A percentile compares a stretch with the other conserved stretches of the same genome.
These are phyloP conservation scores for Eleusine indica DNA, from an alignment of 176 grass and related monocot species.

Conservation along the genomic window DNA sequence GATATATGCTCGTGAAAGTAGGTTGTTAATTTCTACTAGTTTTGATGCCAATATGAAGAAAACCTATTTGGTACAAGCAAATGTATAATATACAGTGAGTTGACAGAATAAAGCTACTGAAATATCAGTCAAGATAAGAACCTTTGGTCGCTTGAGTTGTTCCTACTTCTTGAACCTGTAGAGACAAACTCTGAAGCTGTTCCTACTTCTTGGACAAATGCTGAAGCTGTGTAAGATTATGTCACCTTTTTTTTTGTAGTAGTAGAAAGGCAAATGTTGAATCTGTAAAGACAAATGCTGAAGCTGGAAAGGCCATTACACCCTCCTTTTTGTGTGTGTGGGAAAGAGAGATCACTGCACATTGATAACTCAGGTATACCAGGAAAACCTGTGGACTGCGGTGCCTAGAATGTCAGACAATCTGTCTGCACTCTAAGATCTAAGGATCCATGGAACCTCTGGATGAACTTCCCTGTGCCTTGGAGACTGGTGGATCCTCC, in stretches of 20 bases:
- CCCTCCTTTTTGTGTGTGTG: too few species aligned
- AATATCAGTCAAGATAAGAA: neutral
- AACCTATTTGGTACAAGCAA: neutral
- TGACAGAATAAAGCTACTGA: neutral
- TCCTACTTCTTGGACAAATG: neutral
- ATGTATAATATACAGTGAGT: neutral
- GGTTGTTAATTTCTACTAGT: too few species aligned
- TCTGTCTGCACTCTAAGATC: neutral
- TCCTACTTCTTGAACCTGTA: neutral
- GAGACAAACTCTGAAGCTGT: conserved; percentile 31
- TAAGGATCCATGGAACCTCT: conserved; percentile 57
- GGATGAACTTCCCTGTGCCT: conserved; percentile 46
- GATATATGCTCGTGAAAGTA: neutral
- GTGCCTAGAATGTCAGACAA: neutral
- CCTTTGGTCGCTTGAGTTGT: conserved; percentile 31
- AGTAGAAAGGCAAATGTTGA: neutral
- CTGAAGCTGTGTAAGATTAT: conserved; percentile 5
- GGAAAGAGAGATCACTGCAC: neutral
- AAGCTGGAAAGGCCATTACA: neutral
- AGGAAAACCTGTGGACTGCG: neutral
- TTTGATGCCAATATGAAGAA: neutral
- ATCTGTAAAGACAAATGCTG: conserved; percentile 21
- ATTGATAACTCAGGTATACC: neutral
- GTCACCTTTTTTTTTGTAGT: too few species aligned
- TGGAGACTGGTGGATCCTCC: conserved; percentile 43